phyloP scores from a whole-genome alignment of 306 rosid genomes.

The Cucumis hystrix region DNA sequence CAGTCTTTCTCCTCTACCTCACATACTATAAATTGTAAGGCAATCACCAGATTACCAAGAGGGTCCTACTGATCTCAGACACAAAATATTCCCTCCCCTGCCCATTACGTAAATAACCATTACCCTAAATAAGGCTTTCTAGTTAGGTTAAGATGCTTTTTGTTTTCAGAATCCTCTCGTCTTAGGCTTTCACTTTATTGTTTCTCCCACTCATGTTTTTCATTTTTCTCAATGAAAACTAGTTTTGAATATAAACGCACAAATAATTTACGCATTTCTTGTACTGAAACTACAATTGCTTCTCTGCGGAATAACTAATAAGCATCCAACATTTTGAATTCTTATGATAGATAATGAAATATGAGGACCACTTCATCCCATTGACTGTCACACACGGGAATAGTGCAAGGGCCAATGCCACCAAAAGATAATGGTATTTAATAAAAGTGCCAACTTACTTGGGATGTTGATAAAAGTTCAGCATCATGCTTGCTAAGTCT shows the following conservation, averaged over 20 bases:
- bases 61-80: background rate
- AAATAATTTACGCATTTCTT: background rate
- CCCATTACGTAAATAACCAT: background rate
- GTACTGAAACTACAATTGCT: background rate
- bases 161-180: background rate
- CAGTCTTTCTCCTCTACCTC: background rate
- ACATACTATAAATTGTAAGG: background rate
- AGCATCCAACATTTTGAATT: background rate
- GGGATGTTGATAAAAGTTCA: conserved; percentile 58
- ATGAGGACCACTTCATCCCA: background rate
- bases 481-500: conserved; percentile 81
- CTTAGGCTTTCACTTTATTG: background rate
- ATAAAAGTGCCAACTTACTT: conserved; percentile 23
- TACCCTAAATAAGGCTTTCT: background rate
- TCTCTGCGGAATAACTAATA: background rate
- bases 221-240: background rate
- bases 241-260: background rate
- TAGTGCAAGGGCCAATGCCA: background rate
- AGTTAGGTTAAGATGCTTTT: background rate
- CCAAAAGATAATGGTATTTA: background rate
- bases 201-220: background rate
- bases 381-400: background rate
- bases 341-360: background rate
- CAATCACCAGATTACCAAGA: background rate
- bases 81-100: background rate